Evolutionary conservation across 2,329 filamentous ascomycete species (phyloP), one percentile per base, ranked within the genome.

Genomic region (Tympanopsis confertula): DNA sequence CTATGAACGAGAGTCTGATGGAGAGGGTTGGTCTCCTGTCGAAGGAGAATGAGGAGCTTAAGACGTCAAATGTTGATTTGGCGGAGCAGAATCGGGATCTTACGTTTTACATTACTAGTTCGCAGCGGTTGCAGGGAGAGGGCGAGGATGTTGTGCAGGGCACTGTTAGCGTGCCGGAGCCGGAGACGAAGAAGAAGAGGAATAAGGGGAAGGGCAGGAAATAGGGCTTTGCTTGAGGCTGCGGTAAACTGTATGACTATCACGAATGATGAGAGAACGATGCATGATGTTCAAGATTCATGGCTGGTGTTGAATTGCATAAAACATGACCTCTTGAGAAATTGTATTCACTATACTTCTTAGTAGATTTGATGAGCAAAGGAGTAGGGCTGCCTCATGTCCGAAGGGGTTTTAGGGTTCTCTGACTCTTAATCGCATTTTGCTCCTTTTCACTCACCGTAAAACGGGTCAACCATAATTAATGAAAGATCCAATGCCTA

Each of bases 71-170:
- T 46, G 69, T 64, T 28, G 86, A 94, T 47, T 60, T 94, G 32
- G 75, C 78, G 45, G 87, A 94, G 55, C 82, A 87, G 68, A 94
- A 94, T 53, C 73, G 83, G 13, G 89, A 95, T 54, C 55, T 95
- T 53, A 78, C 70, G 37, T 88, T 94, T 69, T 94, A 89, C 51
- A 89, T 95, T 42, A 84, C 78, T 15, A 82, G 85, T 0, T 77
- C 83, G 56, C 78, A 91, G 58, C 89, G 86, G 58, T 59, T 95
- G 48, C 80, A 74, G 61, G 72, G 80, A 22, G 68, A 74, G 40
- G 72, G 76, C 20, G 83, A 82, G n/a, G 84, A 89, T 55, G 57
- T 91, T 26, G 75, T 79, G 45, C 82, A 81, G 37, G 84, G 83
- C 0, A 84, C 72, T 38, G 68, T 79, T n/a, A 76, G 71, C 44